These are phyloP conservation scores for Pleurotus salmoneostramineus DNA, from an alignment of 768 basidiomycete species.

Conservation along the genomic window DNA sequence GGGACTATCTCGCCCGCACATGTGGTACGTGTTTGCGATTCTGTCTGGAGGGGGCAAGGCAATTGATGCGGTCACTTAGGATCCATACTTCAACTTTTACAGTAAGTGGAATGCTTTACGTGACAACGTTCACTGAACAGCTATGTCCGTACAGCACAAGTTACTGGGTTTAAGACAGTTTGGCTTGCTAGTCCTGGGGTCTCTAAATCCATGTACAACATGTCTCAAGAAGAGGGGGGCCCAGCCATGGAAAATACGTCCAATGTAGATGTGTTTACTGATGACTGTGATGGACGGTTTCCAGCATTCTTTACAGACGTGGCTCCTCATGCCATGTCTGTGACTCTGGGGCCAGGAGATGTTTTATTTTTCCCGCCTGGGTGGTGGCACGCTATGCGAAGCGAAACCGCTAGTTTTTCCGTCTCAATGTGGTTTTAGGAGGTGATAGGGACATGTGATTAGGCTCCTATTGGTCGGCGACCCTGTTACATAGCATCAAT, in stretches of 20 bases:
- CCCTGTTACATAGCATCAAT: background rate
- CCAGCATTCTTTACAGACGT: slow-evolving; percentile 56
- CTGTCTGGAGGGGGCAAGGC: slow-evolving; percentile 8
- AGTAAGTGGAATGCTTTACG: slow-evolving; percentile 35
- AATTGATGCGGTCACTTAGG: slow-evolving; percentile 42
- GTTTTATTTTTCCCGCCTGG: slow-evolving; percentile 85
- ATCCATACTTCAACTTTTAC: slow-evolving; percentile 92
- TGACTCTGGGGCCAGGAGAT: slow-evolving; percentile 77
- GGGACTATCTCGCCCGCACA: slow-evolving; percentile 88
- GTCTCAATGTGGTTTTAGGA: slow-evolving; percentile 87
- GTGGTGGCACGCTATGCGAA: slow-evolving; percentile 94
- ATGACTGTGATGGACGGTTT: slow-evolving; percentile 21
- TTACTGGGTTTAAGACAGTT: slow-evolving; percentile 84
- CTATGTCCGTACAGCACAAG: slow-evolving; percentile 55
- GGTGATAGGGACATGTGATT: background rate
- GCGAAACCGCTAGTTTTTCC: slow-evolving; percentile 79
- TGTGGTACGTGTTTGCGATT: slow-evolving; percentile 42
- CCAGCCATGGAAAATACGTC: slow-evolving; percentile 80
- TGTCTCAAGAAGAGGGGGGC: slow-evolving; percentile 31
- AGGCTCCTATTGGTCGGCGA: background rate
- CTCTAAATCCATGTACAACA: slow-evolving; percentile 58
- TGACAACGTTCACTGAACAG: slow-evolving; percentile 10
- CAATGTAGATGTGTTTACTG: slow-evolving; percentile 69
- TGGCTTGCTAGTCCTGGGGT: slow-evolving; percentile 82
- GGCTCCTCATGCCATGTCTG: slow-evolving; percentile 53